Evolutionary conservation across 2,329 filamentous ascomycete genomes (phyloP).

Genomic region (Penicillium corylophilum): DNA sequence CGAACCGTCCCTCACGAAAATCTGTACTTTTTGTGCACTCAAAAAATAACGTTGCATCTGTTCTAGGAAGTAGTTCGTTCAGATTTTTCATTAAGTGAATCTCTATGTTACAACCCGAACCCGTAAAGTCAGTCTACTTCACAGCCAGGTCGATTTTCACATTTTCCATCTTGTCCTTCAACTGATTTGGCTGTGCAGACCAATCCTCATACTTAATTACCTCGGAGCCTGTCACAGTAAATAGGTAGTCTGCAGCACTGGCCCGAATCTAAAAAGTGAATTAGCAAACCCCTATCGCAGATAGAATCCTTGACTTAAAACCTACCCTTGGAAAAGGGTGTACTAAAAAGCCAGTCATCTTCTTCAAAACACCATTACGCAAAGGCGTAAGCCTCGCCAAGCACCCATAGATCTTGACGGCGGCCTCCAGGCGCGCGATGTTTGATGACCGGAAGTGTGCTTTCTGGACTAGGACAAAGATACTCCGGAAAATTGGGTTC

Average conservation of each 20-base stretch:
- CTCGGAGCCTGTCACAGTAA: conserved; percentile 32
- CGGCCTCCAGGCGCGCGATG: conserved; percentile 76
- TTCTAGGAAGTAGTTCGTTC: neutral
- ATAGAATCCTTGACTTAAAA: neutral
- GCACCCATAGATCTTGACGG: conserved; percentile 74
- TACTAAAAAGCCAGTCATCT: conserved; percentile 69
- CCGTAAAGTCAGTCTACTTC: neutral
- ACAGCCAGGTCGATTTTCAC: conserved; percentile 15
- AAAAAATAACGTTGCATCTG: neutral
- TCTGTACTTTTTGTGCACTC: neutral
- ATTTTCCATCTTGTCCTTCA: conserved; percentile 36
- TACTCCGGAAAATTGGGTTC: conserved; percentile 53
- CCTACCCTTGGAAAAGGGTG: conserved; percentile 81
- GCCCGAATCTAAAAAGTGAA: conserved; percentile 33
- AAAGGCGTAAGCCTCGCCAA: conserved; percentile 58
- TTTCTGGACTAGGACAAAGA: conserved; percentile 73
- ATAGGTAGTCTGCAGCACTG: conserved; percentile 37
- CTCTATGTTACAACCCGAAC: neutral
- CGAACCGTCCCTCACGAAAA: neutral
- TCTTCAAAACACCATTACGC: conserved; percentile 60
- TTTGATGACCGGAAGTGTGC: conserved; percentile 80
- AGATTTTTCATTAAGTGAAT: neutral
- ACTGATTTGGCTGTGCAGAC: conserved; percentile 33
- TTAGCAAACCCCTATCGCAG: neutral
- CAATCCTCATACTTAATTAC: conserved; percentile 36